Evolutionary conservation across 768 basidiomycete species (phyloP).

Genomic region (Collybia nuda): DNA sequence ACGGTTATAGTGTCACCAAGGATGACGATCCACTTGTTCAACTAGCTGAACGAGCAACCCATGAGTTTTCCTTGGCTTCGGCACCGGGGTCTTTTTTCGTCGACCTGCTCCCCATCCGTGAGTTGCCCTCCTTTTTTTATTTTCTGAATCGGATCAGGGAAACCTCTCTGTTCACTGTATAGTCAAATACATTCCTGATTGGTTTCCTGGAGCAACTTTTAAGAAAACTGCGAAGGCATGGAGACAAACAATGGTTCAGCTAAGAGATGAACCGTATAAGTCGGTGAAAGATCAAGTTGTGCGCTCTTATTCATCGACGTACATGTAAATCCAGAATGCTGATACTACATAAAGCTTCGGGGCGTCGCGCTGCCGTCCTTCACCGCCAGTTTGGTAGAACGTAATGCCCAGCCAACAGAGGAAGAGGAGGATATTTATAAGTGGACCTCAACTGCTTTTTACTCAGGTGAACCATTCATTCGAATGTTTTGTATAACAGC

Average conservation of each 20-base stretch:
- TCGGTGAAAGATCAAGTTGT: conserved; percentile 30
- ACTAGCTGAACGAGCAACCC: conserved; percentile 7
- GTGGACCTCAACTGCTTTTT: conserved; percentile 6
- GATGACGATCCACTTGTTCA: conserved; percentile 10
- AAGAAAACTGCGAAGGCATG: conserved; percentile 33
- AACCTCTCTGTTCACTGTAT: background rate
- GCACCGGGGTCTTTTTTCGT: conserved; percentile 16
- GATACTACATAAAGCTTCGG: background rate
- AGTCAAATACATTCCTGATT: conserved; percentile 19
- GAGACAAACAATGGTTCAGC: conserved; percentile 20
- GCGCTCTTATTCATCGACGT: conserved; percentile 2
- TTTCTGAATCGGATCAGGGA: background rate
- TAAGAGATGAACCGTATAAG: conserved; percentile 32
- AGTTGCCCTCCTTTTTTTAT: background rate
- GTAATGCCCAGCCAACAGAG: background rate
- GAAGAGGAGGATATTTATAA: conserved; percentile 8
- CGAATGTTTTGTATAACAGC: background rate
- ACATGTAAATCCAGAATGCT: background rate
- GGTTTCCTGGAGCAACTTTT: conserved; percentile 41
- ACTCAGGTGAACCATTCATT: conserved; percentile 2
- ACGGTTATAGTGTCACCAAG: conserved; percentile 7
- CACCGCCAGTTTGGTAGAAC: conserved; percentile 1
- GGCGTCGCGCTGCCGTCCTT: conserved; percentile 3
- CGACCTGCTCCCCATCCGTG: conserved; percentile 12
- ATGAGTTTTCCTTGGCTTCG: conserved; percentile 10